Percentiles rank a stretch among this genome's conserved stretches.
phyloP scores from a whole-genome alignment of 1,139 yeast species.

The Sugiyamaella xylanicola region DNA sequence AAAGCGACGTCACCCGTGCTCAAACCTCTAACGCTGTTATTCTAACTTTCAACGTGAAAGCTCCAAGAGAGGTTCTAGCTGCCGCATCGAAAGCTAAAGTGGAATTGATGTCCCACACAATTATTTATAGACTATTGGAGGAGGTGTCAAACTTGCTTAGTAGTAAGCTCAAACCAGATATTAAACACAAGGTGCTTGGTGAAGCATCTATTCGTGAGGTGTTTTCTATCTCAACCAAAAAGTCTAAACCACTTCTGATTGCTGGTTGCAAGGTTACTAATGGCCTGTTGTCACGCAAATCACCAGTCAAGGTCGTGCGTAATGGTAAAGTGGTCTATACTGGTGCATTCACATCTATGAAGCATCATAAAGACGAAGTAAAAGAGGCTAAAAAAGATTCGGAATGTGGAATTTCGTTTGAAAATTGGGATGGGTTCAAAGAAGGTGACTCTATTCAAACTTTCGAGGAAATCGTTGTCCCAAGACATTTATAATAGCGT shows the following conservation, averaged over 20 bases:
- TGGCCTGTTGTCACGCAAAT: slow-evolving; percentile 65
- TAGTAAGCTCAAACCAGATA: slow-evolving; percentile 62
- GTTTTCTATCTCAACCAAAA: slow-evolving; percentile 61
- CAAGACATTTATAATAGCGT: slow-evolving; percentile 58
- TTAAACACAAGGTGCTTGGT: slow-evolving; percentile 67
- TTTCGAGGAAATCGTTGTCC: slow-evolving; percentile 68
- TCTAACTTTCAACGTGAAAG: slow-evolving; percentile 73
- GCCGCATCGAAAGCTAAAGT: slow-evolving; percentile 65
- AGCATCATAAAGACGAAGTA: slow-evolving; percentile 81
- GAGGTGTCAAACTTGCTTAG: slow-evolving; percentile 72
- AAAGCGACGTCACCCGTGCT: slow-evolving; percentile 81
- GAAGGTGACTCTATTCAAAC: slow-evolving; percentile 78
- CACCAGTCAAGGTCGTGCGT: slow-evolving; percentile 67
- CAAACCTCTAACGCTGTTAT: slow-evolving; percentile 71
- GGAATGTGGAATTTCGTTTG: slow-evolving; percentile 87
- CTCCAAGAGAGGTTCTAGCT: slow-evolving; percentile 63
- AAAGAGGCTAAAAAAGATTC: slow-evolving; percentile 77
- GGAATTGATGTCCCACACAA: slow-evolving; percentile 66
- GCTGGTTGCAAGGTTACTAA: slow-evolving; percentile 88
- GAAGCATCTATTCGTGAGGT: slow-evolving; percentile 72
- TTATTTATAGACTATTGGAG: slow-evolving; percentile 86
- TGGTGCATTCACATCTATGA: slow-evolving; percentile 74
- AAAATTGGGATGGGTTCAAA: slow-evolving; percentile 66
- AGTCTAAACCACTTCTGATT: slow-evolving; percentile 56
- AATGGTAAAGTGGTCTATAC: slow-evolving; percentile 54